Evolutionary conservation across 2,329 filamentous ascomycete genomes (phyloP), one percentile per base, ranked within the genome.

Genomic region (Beauveria bassiana): DNA sequence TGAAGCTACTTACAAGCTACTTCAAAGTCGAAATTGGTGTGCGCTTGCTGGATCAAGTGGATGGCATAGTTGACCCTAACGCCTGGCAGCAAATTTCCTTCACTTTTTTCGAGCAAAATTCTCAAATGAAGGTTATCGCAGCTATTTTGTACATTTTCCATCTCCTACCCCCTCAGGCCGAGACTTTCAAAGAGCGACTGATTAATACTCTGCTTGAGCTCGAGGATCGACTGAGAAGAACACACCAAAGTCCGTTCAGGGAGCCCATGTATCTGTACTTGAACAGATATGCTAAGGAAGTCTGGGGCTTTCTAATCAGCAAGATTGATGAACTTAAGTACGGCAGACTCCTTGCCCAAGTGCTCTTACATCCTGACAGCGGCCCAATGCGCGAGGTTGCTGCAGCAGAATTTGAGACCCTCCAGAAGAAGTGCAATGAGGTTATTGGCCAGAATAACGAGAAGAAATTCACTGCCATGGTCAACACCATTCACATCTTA

Each of bases 21-120:
- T 99, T 99, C 77, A 99, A 99, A 75, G 93, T 98, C 1, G 95
- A 99, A 72, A 99, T 99, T 59, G 96, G 95, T 7, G 85, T 91
- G 24, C 86, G 95, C 26, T 77, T 99, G n/a, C 80, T 99, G 10
- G 93, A 98, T 65, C 95, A 99, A 69, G 89, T 97, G 75, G 93
- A 93, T 70, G 85, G 88, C 12, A 92, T 99, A 65, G 93, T 93
- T 1, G 92, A 97, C 62, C 84, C 90, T 3, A 82, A 80, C 57
- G 83, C 86, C 16, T 78, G 98, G 66, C 93, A 98, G 72, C 91
- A 93, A 69, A 90, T 95, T 1, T 97, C 93, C 0, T 99, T 99
- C 73, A 93, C 89, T 1, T 87, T 97, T 66, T 91, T 98, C 63
- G 96, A 99, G 72, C 93, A 98, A 71, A 90, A 95, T 67, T 84